These are phyloP conservation scores for Aeschynomene evenia DNA, from an alignment of 306 rosid genomes.

Conservation along the genomic window DNA sequence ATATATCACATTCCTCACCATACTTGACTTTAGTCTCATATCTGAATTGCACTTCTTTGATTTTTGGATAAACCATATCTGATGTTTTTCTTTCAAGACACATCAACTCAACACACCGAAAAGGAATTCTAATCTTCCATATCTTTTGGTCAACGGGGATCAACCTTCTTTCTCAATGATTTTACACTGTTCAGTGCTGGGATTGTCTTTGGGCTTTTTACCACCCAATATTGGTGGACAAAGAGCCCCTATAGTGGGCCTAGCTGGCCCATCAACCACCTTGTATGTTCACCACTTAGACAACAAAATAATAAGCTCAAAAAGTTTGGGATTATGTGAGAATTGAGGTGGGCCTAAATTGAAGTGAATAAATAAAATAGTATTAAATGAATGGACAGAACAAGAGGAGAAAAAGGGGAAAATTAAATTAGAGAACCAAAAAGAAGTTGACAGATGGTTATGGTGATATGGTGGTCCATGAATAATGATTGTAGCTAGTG, in stretches of 20 bases:
- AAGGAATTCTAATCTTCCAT: background rate
- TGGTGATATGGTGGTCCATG: constrained; percentile 26
- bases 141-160: background rate
- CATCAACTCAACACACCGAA: background rate
- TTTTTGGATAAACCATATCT: background rate
- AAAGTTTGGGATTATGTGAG: background rate
- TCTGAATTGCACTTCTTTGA: background rate
- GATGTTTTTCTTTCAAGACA: background rate
- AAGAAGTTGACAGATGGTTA: constrained; percentile 24
- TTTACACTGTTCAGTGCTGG: background rate
- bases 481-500: background rate
- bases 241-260: background rate
- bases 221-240: background rate
- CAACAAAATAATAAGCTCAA: constrained; percentile 4
- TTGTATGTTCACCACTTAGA: constrained; percentile 33
- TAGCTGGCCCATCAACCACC: constrained; percentile 3
- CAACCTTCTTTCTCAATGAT: too few species aligned
- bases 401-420: background rate
- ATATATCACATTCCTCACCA: background rate
- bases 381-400: background rate
- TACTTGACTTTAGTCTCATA: background rate
- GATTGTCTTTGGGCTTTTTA: too few species aligned
- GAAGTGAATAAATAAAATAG: background rate
- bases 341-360: background rate
- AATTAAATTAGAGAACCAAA: background rate